A percentile compares a stretch with the other conserved stretches of the same genome.
These are phyloP conservation scores for Steccherinum ochraceum DNA, from an alignment of 768 basidiomycete genomes.

Conservation along the genomic window DNA sequence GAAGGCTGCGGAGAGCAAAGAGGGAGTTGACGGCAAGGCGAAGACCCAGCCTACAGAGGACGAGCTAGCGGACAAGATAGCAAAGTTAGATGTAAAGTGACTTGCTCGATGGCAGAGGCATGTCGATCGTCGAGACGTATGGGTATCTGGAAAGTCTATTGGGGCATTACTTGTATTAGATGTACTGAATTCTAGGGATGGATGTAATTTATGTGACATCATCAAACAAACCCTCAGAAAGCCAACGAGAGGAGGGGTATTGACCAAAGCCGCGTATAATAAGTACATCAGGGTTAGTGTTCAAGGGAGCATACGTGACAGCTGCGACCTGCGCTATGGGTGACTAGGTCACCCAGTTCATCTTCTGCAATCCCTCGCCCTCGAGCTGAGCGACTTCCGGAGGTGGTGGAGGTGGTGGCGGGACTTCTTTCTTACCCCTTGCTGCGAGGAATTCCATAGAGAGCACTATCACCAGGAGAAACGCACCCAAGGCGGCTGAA, in stretches of 20 bases:
- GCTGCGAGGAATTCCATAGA: constrained; percentile 55
- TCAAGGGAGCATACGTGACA: too few relatives aligned
- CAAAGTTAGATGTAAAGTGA: constrained; percentile 53
- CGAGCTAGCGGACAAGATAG: constrained; percentile 43
- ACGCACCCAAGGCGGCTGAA: constrained; percentile 45
- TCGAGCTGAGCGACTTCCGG: constrained; percentile 6
- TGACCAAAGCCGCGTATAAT: too few relatives aligned
- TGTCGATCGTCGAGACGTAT: background rate
- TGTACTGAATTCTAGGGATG: background rate
- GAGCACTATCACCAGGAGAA: constrained; percentile 64
- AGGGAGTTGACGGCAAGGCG: constrained; percentile 13
- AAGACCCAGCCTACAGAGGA: constrained; percentile 22
- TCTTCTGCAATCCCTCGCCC: constrained; percentile 13
- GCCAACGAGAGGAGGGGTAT: too few relatives aligned
- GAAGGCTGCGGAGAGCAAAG: constrained; percentile 16
- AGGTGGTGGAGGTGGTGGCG: constrained; percentile 17
- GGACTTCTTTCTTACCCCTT: constrained; percentile 29
- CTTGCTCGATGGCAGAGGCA: background rate
- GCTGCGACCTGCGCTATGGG: too few relatives aligned
- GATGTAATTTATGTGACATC: too few relatives aligned
- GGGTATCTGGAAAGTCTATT: background rate
- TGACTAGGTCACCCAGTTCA: background rate
- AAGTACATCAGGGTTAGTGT: too few relatives aligned
- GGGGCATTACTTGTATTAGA: background rate
- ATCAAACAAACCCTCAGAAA: too few relatives aligned